These are phyloP conservation scores for Stagonosporopsis vannaccii DNA, from an alignment of 2,329 filamentous ascomycete genomes.

Conservation along the genomic window DNA sequence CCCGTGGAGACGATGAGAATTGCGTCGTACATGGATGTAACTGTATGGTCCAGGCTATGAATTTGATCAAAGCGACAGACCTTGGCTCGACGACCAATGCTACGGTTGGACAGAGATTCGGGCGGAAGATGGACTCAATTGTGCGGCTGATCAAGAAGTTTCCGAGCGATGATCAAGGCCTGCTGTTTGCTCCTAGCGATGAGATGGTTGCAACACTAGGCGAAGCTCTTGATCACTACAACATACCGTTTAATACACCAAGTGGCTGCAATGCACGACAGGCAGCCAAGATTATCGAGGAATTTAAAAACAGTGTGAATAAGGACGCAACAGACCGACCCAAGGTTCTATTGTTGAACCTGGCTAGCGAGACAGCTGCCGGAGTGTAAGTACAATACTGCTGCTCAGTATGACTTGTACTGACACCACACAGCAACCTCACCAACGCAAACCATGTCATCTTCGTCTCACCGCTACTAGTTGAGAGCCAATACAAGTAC, in stretches of 20 bases:
- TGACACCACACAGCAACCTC: constrained; percentile 59
- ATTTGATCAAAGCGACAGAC: constrained; percentile 33
- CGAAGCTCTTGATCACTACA: constrained; percentile 23
- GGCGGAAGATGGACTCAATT: constrained; percentile 37
- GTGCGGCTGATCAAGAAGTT: constrained; percentile 48
- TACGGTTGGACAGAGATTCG: constrained; percentile 36
- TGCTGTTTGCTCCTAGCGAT: constrained; percentile 38
- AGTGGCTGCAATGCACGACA: constrained; percentile 15
- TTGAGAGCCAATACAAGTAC: constrained; percentile 61
- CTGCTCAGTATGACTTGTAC: background rate
- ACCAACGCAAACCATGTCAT: constrained; percentile 70
- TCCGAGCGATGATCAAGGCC: constrained; percentile 46
- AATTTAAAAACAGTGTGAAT: constrained; percentile 35
- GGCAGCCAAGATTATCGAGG: constrained; percentile 32
- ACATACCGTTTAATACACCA: constrained; percentile 27
- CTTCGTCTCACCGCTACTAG: constrained; percentile 65
- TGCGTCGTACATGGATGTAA: constrained; percentile 35
- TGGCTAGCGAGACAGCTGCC: constrained; percentile 64
- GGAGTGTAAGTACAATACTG: constrained; percentile 59
- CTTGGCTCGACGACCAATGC: constrained; percentile 26
- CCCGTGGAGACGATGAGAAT: constrained; percentile 29
- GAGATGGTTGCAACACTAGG: constrained; percentile 28
- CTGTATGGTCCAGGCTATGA: constrained; percentile 20
- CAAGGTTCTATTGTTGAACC: constrained; percentile 65
- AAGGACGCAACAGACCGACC: constrained; percentile 31